Evolutionary conservation across 495 filamentous ascomycete species (phyloP).

Genomic region (Pyronema omphalodes): DNA sequence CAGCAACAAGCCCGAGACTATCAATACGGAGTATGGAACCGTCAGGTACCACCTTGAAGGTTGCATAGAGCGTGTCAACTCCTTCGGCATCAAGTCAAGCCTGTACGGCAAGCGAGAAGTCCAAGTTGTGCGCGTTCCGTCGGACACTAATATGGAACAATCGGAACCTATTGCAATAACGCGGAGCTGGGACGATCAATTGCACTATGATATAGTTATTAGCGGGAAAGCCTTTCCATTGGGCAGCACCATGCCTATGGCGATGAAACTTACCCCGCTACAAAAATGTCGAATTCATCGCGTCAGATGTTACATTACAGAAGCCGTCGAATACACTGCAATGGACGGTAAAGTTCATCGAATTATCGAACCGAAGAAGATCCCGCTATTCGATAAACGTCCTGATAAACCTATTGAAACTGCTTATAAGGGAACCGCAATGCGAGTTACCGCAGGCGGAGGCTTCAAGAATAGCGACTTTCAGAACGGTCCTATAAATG

Average conservation of each 20-base stretch:
- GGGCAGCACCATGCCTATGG: conserved; percentile 82
- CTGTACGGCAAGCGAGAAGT: conserved; percentile 73
- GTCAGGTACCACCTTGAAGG: conserved; percentile 85
- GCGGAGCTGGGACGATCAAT: conserved; percentile 90
- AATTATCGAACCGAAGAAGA: conserved; percentile 66
- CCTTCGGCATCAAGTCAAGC: conserved; percentile 60
- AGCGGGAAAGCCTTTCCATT: conserved; percentile 96
- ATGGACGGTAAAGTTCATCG: conserved; percentile 74
- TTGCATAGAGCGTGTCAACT: conserved; percentile 70
- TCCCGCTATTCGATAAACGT: conserved; percentile 76
- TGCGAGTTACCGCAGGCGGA: conserved; percentile 64
- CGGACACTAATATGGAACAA: conserved; percentile 82
- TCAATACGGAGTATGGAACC: conserved; percentile 69
- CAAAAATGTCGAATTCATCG: conserved; percentile 95
- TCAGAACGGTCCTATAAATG: conserved; percentile 16
- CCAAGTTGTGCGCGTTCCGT: conserved; percentile 66
- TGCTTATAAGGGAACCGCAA: conserved; percentile 60
- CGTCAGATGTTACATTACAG: conserved; percentile 86
- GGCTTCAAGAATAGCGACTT: conserved; percentile 37
- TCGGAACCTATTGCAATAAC: conserved; percentile 95
- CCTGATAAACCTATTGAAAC: conserved; percentile 63
- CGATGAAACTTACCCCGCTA: conserved; percentile 88
- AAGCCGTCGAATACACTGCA: conserved; percentile 87
- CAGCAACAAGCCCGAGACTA: conserved; percentile 78
- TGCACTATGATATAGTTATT: conserved; percentile 97